Conservation (phyloP, 1,139 yeast species). For the Debaryomyces sp. region DNA sequence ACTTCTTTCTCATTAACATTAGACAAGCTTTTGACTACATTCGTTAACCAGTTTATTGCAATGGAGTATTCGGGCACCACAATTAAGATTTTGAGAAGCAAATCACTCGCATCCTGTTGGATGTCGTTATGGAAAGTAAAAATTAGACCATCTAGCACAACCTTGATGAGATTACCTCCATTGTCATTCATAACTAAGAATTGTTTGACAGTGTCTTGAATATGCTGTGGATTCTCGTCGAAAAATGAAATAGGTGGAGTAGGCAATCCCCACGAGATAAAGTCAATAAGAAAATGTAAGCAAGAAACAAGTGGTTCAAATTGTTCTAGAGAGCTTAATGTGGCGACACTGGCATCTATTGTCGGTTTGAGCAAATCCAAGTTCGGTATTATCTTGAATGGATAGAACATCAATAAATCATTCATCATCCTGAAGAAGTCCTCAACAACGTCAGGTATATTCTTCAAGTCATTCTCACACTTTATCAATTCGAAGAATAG, state of each 20-base stretch:
- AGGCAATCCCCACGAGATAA: conserved; percentile 81
- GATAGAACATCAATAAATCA: conserved; percentile 80
- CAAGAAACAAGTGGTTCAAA: conserved; percentile 71
- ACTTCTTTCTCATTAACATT: conserved; percentile 70
- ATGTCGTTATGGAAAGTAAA: conserved; percentile 73
- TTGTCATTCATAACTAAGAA: conserved; percentile 45
- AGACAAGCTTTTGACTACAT: conserved; percentile 58
- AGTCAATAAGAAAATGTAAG: conserved; percentile 76
- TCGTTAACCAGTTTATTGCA: conserved; percentile 62
- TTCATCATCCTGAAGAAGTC: conserved; percentile 85
- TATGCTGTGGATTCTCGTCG: conserved; percentile 49
- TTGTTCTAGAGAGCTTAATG: conserved; percentile 59
- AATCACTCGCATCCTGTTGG: conserved; percentile 74
- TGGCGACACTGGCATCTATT: conserved; percentile 61
- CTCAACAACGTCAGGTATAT: conserved; percentile 76
- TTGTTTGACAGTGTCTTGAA: conserved; percentile 50
- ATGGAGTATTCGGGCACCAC: conserved; percentile 46
- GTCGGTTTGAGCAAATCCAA: conserved; percentile 60
- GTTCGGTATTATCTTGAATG: conserved; percentile 61
- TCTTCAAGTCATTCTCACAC: conserved; percentile 31
- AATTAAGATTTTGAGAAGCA: conserved; percentile 66
- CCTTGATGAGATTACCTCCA: conserved; percentile 59
- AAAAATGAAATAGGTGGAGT: conserved; percentile 77
- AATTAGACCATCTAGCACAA: conserved; percentile 66
- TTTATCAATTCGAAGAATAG: conserved; percentile 40